Percentiles rank a stretch among this genome's conserved stretches.
phyloP scores from a whole-genome alignment of 2,329 filamentous ascomycete genomes.

The Zasmidium cellare region DNA sequence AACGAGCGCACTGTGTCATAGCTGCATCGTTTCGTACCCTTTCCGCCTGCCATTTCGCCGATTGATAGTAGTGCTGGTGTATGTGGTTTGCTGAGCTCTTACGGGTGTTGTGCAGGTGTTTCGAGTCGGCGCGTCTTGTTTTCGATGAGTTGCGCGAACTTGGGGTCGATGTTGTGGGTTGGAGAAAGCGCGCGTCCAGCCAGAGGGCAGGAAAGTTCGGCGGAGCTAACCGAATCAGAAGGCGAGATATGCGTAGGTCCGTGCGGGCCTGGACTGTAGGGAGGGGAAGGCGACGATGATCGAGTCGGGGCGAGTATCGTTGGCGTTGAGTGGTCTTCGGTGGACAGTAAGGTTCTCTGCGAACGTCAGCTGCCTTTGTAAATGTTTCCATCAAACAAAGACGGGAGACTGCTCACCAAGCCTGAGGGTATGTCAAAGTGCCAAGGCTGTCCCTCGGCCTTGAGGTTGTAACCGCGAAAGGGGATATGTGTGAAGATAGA shows the following conservation, averaged over 20 bases:
- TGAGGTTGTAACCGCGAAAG: not conserved
- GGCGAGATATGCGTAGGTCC: not conserved
- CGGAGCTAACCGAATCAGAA: slow-evolving; percentile 7
- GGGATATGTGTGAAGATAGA: not conserved
- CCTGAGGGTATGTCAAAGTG: not conserved
- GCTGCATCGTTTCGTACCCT: slow-evolving; percentile 68
- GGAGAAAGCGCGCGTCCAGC: slow-evolving; percentile 13
- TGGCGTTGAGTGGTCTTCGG: not conserved
- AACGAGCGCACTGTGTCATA: slow-evolving; percentile 8
- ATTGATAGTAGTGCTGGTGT: not conserved
- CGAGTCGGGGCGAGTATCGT: not conserved
- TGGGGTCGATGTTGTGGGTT: slow-evolving; percentile 12
- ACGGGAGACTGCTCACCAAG: not conserved
- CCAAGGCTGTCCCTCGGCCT: not conserved
- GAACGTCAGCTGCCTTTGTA: not conserved
- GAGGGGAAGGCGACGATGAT: not conserved
- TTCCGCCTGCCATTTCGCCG: slow-evolving; percentile 72
- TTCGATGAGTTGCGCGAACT: slow-evolving; percentile 9
- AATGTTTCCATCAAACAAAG: not conserved
- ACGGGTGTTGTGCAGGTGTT: slow-evolving; percentile 1
- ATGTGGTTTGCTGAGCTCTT: slow-evolving; percentile 9
- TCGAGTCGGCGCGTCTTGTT: slow-evolving; percentile 7
- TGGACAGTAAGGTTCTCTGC: not conserved
- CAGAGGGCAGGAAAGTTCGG: not conserved
- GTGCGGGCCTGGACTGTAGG: not conserved